Conservation (phyloP, 108 stramenopile species). For the Pseudonitzschia multiseries region DNA sequence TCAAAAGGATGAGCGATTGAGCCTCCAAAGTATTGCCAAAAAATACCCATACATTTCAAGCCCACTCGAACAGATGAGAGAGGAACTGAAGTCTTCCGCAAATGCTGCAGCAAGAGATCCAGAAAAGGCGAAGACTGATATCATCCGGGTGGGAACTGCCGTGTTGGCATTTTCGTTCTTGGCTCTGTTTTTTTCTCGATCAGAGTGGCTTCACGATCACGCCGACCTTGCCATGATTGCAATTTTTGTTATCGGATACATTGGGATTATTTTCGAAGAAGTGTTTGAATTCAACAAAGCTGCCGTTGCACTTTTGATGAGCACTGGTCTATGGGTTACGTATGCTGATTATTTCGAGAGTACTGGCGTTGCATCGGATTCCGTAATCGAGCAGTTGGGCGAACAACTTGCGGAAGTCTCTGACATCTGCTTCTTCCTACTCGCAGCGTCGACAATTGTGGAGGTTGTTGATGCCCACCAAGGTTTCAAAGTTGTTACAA, state of each 20-base stretch:
- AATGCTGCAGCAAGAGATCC: conserved; percentile 54
- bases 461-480: conserved; percentile 95
- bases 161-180: conserved; percentile 50
- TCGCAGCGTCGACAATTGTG: conserved; percentile 92
- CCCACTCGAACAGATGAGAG: conserved; percentile 75
- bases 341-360: conserved; percentile 86
- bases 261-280: conserved; percentile 94
- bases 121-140: conserved; percentile 76
- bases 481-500: conserved; percentile 94
- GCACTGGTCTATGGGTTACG: conserved; percentile 91
- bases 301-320: conserved; percentile 89
- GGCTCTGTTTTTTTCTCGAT: conserved; percentile 68
- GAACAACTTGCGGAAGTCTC: conserved; percentile 93
- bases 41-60: conserved; percentile 71
- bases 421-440: conserved; percentile 93
- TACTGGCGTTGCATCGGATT: conserved; percentile 61
- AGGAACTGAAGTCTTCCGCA: conserved; percentile 73
- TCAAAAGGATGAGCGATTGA: conserved; percentile 78
- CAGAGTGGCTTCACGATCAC: conserved; percentile 77
- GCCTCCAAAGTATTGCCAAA: conserved; percentile 53
- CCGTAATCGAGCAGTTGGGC: conserved; percentile 73
- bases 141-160: conserved; percentile 63
- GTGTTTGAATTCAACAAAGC: conserved; percentile 95
- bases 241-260: conserved; percentile 88
- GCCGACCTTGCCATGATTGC: conserved; percentile 80